Percentiles rank a stretch among this genome's conserved stretches.
Conservation (phyloP, 2,329 filamentous ascomycete species). For the Pezicula radicicola region DNA sequence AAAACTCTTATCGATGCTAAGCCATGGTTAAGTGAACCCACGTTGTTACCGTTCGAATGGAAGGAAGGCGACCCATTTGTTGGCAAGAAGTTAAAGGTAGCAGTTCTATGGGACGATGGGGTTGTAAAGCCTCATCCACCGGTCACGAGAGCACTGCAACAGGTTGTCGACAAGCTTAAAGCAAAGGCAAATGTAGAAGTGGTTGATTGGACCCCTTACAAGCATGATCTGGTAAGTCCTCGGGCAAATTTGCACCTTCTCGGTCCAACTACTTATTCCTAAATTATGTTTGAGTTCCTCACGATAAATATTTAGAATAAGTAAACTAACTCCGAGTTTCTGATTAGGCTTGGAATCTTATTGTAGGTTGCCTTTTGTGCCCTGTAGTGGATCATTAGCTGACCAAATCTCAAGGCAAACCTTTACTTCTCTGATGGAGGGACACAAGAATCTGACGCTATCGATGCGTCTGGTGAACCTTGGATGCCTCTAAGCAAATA, state of each 20-base stretch:
- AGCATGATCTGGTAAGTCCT: constrained; percentile 43
- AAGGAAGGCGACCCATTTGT: constrained; percentile 30
- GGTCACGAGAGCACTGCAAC: constrained; percentile 51
- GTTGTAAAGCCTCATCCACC: constrained; percentile 60
- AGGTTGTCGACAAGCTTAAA: constrained; percentile 49
- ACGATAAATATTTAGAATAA: too few relatives aligned
- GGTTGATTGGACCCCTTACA: constrained; percentile 51
- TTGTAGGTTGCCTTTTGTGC: not conserved
- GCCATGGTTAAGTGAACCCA: constrained; percentile 51
- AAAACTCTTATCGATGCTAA: constrained; percentile 37
- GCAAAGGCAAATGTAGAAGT: constrained; percentile 45
- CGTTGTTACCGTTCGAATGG: constrained; percentile 52
- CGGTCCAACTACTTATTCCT: not conserved
- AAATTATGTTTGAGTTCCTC: too few relatives aligned
- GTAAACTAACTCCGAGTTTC: too few relatives aligned
- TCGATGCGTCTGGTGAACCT: constrained; percentile 55
- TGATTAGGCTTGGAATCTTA: not conserved
- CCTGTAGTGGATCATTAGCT: not conserved
- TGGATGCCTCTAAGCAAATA: constrained; percentile 54
- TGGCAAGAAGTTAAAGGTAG: constrained; percentile 54
- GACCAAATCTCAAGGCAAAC: constrained; percentile 14
- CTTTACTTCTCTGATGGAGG: constrained; percentile 60
- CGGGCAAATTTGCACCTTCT: constrained; percentile 3
- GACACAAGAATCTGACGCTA: constrained; percentile 44
- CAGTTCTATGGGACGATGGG: constrained; percentile 55